Base-by-base conservation (phyloP, 352 stramenopile genomes). In the Pilasporangium apinafurcum region DNA sequence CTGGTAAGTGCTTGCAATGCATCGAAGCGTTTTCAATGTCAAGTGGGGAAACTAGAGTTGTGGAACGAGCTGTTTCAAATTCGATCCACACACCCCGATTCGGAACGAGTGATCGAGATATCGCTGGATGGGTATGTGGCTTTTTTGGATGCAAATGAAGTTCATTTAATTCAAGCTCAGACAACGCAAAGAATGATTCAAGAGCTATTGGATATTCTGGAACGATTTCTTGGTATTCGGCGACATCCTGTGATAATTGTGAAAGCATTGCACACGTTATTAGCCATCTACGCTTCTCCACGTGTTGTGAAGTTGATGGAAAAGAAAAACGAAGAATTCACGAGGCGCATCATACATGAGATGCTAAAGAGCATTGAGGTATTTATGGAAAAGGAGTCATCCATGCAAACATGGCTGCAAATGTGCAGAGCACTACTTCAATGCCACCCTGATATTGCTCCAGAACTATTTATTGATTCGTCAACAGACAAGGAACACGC, bases 1-100 rank as follows among this genome's bases (percentile, higher is more conserved):
- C 24, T 76, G 2, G 20, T 35, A 0, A 21, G 53, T 8, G 49
- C 53, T 0, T 61, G 50, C 44, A 39, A 29, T 7, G 29, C 25
- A 5, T 73, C 53, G 1, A 37, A 41, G 3, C 70, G 62, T 2
- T 80, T 83, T 42, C 59, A 83, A 27, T 58, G 57, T 18, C 53
- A 76, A 37, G 61, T 48, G 0, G 62, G 64, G 8, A 35, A 54
- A 6, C 10, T 71, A 5, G 33, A 43, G 26, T 34, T 78, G 20
- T 78, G 65, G 62, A 47, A 28, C 6, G 44, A 60, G 9, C 13
- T 83, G n/a, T 58, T 48, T 7, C 13, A 44, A 4, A 48, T 68
- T 34, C 61, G 67, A 1, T 58, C 49, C 1, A 37, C 43, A 0
- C 53, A 71, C 10, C 48, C 62, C 8, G n/a, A 37, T 21, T 78